Evolutionary conservation across 768 basidiomycete genomes (phyloP).

Genomic region (Lactarius indigo): DNA sequence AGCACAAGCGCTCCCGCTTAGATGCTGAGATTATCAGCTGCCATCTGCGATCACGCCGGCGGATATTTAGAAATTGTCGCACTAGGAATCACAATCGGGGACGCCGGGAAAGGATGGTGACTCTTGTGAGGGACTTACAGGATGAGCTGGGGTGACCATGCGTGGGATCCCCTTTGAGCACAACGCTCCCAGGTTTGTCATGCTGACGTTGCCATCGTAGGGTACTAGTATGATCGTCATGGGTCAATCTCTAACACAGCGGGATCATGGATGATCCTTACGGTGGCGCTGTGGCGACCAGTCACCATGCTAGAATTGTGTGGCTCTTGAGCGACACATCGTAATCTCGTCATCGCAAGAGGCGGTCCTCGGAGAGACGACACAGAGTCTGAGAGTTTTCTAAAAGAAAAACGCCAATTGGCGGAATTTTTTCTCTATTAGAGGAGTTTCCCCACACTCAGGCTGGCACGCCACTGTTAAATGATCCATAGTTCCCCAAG

Average conservation of each 20-base stretch:
- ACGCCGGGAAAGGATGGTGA: not conserved
- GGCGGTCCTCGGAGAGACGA: not conserved
- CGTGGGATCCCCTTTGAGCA: not conserved
- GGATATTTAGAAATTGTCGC: not conserved
- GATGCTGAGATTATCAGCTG: not conserved
- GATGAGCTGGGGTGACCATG: not conserved
- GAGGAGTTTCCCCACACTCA: not conserved
- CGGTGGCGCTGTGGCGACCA: not conserved
- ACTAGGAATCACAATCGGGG: not conserved
- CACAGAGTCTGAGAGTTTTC: not conserved
- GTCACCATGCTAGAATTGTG: not conserved
- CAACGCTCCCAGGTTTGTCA: not conserved
- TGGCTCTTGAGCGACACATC: not conserved
- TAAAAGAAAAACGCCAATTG: not conserved
- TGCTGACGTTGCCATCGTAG: not conserved
- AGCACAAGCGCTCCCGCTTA: not conserved
- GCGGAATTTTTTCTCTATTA: not conserved
- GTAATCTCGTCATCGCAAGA: not conserved
- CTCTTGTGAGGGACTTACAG: not conserved
- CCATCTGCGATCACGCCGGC: not conserved
- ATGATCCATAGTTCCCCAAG: not conserved
- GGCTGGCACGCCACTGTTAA: not conserved
- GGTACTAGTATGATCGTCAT: not conserved
- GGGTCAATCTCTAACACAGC: not conserved
- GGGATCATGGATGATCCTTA: not conserved